phyloP scores from a whole-genome alignment of 345 rosid species.

The Bretschneidera sinensis region DNA sequence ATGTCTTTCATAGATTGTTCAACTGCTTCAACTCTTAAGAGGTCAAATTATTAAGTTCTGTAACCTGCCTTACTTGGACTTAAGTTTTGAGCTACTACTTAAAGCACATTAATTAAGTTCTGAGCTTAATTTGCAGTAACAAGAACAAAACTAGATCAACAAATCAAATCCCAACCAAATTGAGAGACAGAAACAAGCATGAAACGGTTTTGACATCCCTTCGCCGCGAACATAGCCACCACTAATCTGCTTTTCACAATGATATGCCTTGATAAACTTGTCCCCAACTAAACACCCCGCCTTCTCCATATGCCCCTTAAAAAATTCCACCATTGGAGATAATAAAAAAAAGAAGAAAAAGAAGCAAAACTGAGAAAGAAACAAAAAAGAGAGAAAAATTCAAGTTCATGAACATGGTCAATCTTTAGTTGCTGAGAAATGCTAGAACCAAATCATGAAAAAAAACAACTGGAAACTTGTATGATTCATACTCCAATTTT shows the following conservation, averaged over 20 bases:
- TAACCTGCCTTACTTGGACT: background rate
- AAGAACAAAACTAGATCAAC: background rate
- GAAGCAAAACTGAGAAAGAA: too few relatives aligned
- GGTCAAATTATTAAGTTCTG: background rate
- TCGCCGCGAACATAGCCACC: slow-evolving; percentile 64
- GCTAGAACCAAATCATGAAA: background rate
- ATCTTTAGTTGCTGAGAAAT: background rate
- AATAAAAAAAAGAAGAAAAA: slow-evolving; percentile 5
- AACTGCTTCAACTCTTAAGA: background rate
- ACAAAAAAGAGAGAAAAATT: too few relatives aligned
- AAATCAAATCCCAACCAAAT: background rate
- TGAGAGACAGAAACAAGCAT: background rate
- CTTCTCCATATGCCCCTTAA: slow-evolving; percentile 84
- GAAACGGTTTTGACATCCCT: slow-evolving; percentile 43
- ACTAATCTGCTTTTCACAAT: slow-evolving; percentile 42
- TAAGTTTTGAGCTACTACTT: background rate
- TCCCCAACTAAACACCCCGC: slow-evolving; percentile 72
- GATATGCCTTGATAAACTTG: slow-evolving; percentile 67
- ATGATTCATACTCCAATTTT: background rate
- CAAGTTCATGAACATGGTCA: too few relatives aligned
- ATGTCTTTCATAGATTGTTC: background rate
- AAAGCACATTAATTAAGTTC: background rate
- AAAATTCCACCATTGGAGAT: slow-evolving; percentile 83
- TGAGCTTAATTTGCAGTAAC: background rate
- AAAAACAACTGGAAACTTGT: background rate